These are phyloP conservation scores for Solanum paucissectum DNA, from an alignment of 257 asterid species.

Conservation along the genomic window DNA sequence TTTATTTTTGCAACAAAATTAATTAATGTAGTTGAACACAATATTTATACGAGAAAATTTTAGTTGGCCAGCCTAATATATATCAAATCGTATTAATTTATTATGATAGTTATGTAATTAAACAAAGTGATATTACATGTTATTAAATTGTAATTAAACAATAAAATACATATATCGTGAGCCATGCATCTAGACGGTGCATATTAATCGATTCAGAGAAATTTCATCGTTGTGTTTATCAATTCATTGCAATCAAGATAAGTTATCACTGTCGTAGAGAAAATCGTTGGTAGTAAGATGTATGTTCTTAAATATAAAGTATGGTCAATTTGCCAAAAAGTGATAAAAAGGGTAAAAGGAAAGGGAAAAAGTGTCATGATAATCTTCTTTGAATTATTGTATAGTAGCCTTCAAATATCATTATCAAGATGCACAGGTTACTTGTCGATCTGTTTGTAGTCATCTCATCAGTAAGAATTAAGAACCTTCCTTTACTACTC, in stretches of 20 bases:
- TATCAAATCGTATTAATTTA: no score
- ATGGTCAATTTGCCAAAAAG: not conserved
- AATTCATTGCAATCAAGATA: not conserved
- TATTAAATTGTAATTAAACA: no score
- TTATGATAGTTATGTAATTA: no score
- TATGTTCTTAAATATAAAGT: not conserved
- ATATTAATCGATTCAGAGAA: not conserved
- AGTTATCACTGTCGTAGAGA: not conserved
- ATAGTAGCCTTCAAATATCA: not conserved
- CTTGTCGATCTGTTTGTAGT: not conserved
- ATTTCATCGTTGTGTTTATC: not conserved
- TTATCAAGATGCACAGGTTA: constrained; percentile 8
- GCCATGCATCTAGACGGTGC: not conserved
- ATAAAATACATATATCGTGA: not conserved
- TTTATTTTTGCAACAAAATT: no score
- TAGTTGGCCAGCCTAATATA: no score
- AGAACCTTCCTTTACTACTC: not conserved
- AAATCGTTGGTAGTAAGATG: not conserved
- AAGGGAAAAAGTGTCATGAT: not conserved
- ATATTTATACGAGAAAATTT: no score
- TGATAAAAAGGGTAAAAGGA: not conserved
- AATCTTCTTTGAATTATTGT: not conserved
- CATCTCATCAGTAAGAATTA: not conserved
- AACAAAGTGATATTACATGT: no score
- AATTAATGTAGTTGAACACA: no score